Base-by-base conservation (phyloP, 2,329 filamentous ascomycete genomes). In the Phaeosphaeriaceae sp. region DNA sequence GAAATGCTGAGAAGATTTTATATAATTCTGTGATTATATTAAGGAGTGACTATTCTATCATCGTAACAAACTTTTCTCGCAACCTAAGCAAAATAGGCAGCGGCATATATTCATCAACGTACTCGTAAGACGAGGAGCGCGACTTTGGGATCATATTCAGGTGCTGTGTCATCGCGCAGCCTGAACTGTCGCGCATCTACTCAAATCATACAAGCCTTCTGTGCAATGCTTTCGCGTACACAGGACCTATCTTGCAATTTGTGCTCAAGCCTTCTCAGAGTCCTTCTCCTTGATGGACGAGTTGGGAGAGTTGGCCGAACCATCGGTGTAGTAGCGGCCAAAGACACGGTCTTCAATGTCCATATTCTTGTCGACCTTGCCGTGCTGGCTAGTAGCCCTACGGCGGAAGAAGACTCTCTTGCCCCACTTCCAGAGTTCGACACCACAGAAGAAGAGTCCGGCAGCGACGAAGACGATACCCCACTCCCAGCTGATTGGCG, bases 401-500 rank as follows among this genome's bases (percentile, higher is more conserved):
- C 69, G 65, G 47, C 74, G 67, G 62, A 77, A 78, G 47, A 62
- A 79, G 3, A 77, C 70, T 1, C 90, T 80, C 80, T 92, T 92
- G 9, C 69, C 79, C 82, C 83, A 90, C 76, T 92, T 92, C 85
- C 88, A 92, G 0, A 77, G 58, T 75, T 92, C 90, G 0, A 87
- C 82, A 0, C 88, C 88, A 0, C 80, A 67, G 69, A 92, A 86
- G 79, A 91, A 92, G 3, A 91, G 67, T 0, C 84, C 70, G 0
- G 85, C 81, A 22, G 84, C 84, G 35, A 89, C 78, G 59, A 92
- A 86, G 1, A 91, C 86, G 47, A 92, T 83, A 0, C 80, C 87
- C 89, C 89, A 92, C 72, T 91, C 89, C 88, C 88, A 89, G 7
- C 78, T 82, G 56, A 91, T 91, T 0, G 84, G 84, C 1, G 78